Evolutionary conservation across 768 basidiomycete genomes (phyloP).

Genomic region (Tricholoma matsutake): DNA sequence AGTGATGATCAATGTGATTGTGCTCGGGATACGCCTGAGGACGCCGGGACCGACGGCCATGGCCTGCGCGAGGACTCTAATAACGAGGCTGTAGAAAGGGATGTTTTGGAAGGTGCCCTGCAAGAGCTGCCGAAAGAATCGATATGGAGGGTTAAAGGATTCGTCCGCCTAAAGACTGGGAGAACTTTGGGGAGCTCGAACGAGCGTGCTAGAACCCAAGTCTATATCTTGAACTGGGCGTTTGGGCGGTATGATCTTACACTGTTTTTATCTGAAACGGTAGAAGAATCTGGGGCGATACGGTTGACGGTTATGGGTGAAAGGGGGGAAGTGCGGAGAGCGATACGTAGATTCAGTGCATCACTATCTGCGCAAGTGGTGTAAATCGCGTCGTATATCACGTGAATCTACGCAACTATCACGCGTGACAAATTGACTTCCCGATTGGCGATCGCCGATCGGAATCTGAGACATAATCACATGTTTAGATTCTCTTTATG

Average conservation of each 20-base stretch:
- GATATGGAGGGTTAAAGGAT: slow-evolving; percentile 86
- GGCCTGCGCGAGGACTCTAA: slow-evolving; percentile 1
- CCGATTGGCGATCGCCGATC: not conserved
- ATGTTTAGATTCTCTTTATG: slow-evolving; percentile 34
- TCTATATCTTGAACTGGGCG: slow-evolving; percentile 85
- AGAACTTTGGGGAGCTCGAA: not conserved
- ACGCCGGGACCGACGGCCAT: slow-evolving; percentile 6
- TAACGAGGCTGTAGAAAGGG: slow-evolving; percentile 31
- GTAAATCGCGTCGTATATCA: not conserved
- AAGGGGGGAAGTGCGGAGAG: slow-evolving; percentile 68
- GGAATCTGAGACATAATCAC: not conserved
- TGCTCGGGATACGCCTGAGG: not conserved
- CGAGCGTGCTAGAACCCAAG: not conserved
- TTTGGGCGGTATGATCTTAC: slow-evolving; percentile 80
- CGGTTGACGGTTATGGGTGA: slow-evolving; percentile 91
- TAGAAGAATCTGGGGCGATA: slow-evolving; percentile 34
- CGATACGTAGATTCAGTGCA: slow-evolving; percentile 52
- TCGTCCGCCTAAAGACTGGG: slow-evolving; percentile 51
- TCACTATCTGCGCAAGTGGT: slow-evolving; percentile 36
- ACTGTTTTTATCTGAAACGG: slow-evolving; percentile 27
- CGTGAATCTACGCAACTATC: slow-evolving; percentile 21
- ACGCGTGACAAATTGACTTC: slow-evolving; percentile 43
- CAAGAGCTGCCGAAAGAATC: slow-evolving; percentile 57
- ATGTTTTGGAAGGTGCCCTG: slow-evolving; percentile 46
- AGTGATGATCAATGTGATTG: slow-evolving; percentile 12